Evolutionary conservation across 2,329 filamentous ascomycete species (phyloP).

Genomic region (Botrytis elliptica): DNA sequence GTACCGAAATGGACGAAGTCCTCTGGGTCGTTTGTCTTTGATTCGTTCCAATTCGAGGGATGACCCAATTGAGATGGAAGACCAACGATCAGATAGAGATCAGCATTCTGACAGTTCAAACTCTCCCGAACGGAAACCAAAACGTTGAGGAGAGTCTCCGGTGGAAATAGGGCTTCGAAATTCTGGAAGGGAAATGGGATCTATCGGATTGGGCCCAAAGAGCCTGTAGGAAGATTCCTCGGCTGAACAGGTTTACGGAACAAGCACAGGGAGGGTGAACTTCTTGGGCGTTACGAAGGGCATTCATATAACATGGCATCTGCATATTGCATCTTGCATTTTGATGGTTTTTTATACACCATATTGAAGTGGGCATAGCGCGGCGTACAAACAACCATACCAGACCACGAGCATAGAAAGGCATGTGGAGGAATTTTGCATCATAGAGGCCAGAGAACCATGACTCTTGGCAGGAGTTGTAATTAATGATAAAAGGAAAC

Average conservation of each 20-base stretch:
- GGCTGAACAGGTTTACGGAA: background rate
- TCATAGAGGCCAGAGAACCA: constrained; percentile 1
- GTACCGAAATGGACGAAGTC: constrained; percentile 38
- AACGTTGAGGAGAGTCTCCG: background rate
- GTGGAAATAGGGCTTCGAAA: background rate
- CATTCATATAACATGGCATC: background rate
- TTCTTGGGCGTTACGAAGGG: constrained; percentile 1
- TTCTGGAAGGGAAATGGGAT: background rate
- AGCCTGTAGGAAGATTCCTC: background rate
- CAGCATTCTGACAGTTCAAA: constrained; percentile 8
- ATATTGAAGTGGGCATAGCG: constrained; percentile 14
- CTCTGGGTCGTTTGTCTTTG: constrained; percentile 40
- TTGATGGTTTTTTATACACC: background rate
- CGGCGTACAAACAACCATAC: constrained; percentile 13
- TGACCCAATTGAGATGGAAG: constrained; percentile 32
- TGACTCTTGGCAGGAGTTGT: constrained; percentile 3
- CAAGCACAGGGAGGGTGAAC: background rate
- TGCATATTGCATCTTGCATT: constrained; percentile 9
- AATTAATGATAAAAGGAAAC: constrained; percentile 1
- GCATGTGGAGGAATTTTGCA: constrained; percentile 15
- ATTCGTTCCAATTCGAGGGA: constrained; percentile 35
- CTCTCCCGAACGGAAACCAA: constrained; percentile 12
- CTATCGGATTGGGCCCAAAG: background rate
- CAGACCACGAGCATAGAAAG: constrained; percentile 12
- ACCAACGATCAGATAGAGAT: constrained; percentile 19